A percentile compares a stretch with the other conserved stretches of the same genome.
phyloP scores from a whole-genome alignment of 1,284 basidiomycete genomes.

The Ustilago shanxiensis region DNA sequence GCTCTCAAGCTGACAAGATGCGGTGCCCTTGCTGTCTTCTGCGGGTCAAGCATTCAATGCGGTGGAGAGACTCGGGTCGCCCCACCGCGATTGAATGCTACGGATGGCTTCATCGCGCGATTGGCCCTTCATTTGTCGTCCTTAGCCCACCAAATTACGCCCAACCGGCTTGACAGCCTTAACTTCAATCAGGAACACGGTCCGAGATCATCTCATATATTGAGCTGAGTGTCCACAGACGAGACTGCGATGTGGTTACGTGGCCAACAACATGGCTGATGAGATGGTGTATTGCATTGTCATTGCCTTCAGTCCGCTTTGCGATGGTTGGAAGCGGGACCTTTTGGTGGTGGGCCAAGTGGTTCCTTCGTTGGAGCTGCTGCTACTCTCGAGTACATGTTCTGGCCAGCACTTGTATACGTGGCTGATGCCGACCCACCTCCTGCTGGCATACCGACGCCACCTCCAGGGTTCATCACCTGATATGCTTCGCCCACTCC shows the following conservation, averaged over 20 bases:
- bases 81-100: background rate
- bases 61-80: background rate
- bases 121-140: background rate
- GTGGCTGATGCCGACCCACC: conserved; percentile 29
- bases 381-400: conserved; percentile 34
- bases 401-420: conserved; percentile 29
- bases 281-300: background rate
- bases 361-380: conserved; percentile 12
- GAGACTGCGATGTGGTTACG: background rate
- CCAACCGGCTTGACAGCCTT: background rate
- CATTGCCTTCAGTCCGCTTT: conserved; percentile 20
- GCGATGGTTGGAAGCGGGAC: conserved; percentile 33
- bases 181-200: background rate
- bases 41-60: too few relatives aligned
- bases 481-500: conserved; percentile 6
- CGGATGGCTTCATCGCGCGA: background rate
- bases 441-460: conserved; percentile 2
- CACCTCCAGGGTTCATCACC: conserved; percentile 14
- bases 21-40: background rate
- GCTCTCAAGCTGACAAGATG: background rate
- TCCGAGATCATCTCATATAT: conserved; percentile 5
- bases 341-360: conserved; percentile 37
- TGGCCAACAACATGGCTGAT: background rate
- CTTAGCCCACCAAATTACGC: conserved; percentile 1
- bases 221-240: background rate